phyloP scores from a whole-genome alignment of 352 stramenopile genomes.

The Globisporangium apiculatum region DNA sequence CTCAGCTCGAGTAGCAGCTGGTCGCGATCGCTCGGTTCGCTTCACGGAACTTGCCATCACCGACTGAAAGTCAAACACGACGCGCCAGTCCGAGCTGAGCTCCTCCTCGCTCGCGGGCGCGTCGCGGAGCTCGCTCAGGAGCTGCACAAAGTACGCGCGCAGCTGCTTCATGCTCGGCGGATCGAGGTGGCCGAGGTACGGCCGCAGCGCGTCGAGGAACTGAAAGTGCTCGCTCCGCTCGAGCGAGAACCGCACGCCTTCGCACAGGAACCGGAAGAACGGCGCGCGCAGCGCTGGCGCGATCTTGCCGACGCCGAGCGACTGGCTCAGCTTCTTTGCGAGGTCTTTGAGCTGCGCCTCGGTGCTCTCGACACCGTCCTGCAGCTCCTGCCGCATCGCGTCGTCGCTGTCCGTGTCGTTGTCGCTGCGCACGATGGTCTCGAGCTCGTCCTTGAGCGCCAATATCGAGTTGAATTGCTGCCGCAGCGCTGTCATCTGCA shows the following conservation, averaged over 20 bases:
- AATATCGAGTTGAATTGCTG: conserved; percentile 63
- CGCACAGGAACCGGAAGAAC: conserved; percentile 78
- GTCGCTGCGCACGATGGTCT: conserved; percentile 13
- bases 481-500: conserved; percentile 82
- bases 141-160: conserved; percentile 59
- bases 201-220: conserved; percentile 63
- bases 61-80: conserved; percentile 66
- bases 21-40: conserved; percentile 4
- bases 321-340: conserved; percentile 76
- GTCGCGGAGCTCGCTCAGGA: conserved; percentile 38
- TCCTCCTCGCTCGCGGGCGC: conserved; percentile 31
- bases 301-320: conserved; percentile 73
- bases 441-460: conserved; percentile 51
- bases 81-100: conserved; percentile 38
- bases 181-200: conserved; percentile 72
- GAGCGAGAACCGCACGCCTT: conserved; percentile 71
- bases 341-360: conserved; percentile 60
- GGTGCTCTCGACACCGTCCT: conserved; percentile 39
- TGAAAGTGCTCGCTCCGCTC: conserved; percentile 46
- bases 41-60: conserved; percentile 17
- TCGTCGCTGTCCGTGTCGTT: conserved; percentile 24
- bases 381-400: conserved; percentile 42
- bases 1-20: not conserved
- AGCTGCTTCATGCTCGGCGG: conserved; percentile 52
- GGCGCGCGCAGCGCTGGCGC: conserved; percentile 47